These are phyloP conservation scores for Exophiala mesophila DNA, from an alignment of 2,329 filamentous ascomycete genomes.

Conservation along the genomic window DNA sequence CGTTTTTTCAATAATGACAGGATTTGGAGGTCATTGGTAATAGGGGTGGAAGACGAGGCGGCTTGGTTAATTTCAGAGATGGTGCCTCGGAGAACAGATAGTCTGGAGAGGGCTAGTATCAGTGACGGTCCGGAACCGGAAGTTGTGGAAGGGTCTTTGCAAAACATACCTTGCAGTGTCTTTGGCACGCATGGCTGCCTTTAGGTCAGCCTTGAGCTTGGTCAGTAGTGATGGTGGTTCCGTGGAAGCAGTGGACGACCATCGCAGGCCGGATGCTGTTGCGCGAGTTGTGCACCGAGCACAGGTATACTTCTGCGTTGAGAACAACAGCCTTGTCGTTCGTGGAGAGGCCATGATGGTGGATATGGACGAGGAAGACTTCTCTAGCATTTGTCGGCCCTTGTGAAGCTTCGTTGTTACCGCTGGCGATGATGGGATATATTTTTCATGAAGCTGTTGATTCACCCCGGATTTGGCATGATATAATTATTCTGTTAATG, in stretches of 20 bases:
- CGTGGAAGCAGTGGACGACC: conserved; percentile 36
- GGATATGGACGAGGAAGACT: too few species aligned
- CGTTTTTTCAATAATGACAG: conserved; percentile 45
- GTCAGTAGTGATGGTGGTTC: conserved; percentile 40
- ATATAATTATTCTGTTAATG: too few species aligned
- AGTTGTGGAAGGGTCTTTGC: background rate
- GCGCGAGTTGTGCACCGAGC: conserved; percentile 10
- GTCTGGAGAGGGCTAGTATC: conserved; percentile 27
- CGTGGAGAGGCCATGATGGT: conserved; percentile 11
- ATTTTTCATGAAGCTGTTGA: too few species aligned
- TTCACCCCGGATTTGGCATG: too few species aligned
- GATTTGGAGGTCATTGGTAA: conserved; percentile 44
- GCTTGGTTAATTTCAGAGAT: conserved; percentile 48
- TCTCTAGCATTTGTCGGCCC: too few species aligned
- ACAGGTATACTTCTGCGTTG: conserved; percentile 10
- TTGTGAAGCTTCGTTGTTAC: too few species aligned
- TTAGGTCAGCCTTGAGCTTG: conserved; percentile 43
- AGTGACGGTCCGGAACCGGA: background rate
- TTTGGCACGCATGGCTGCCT: conserved; percentile 47
- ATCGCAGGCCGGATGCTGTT: conserved; percentile 29
- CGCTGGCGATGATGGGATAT: too few species aligned
- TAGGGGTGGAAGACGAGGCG: conserved; percentile 42
- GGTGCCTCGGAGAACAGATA: conserved; percentile 45
- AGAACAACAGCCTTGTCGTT: background rate
- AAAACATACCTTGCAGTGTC: conserved; percentile 39